Evolutionary conservation across 305 asterid species (phyloP).

Genomic region (Fraxinus greggii): DNA sequence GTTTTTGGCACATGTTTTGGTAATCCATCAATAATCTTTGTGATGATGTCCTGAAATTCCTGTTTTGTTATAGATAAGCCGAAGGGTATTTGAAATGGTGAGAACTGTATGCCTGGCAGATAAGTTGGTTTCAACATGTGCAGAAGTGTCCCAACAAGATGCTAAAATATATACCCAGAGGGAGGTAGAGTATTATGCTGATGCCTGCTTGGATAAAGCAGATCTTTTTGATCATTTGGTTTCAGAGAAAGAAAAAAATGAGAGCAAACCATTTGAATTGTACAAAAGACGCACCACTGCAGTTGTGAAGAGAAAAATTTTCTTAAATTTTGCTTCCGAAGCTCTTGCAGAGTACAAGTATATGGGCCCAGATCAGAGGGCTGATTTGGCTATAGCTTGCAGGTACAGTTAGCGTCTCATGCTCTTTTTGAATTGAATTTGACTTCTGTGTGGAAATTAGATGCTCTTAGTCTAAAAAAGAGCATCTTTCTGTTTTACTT

Average conservation of each 20-base stretch:
- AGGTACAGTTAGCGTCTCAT: conserved; percentile 52
- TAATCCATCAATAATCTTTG: not conserved
- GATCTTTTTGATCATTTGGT: conserved; percentile 24
- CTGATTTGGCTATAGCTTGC: conserved; percentile 87
- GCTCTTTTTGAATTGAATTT: not conserved
- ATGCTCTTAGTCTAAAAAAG: conserved; percentile 1
- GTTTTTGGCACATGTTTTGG: conserved; percentile 6
- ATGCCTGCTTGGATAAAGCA: conserved; percentile 38
- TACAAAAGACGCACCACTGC: conserved; percentile 86
- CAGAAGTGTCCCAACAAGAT: conserved; percentile 26
- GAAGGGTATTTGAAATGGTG: conserved; percentile 31
- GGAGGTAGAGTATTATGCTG: conserved; percentile 37
- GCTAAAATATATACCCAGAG: conserved; percentile 36
- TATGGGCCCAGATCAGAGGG: conserved; percentile 89
- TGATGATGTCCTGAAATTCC: conserved; percentile 16
- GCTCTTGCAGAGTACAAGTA: conserved; percentile 92
- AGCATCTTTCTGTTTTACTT: not conserved
- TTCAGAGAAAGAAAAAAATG: conserved; percentile 41
- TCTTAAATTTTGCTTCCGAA: conserved; percentile 74
- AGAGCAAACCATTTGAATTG: conserved; percentile 65
- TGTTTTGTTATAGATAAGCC: conserved; percentile 62
- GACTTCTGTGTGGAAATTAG: not conserved
- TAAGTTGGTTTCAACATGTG: not conserved
- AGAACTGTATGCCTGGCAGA: conserved; percentile 23
- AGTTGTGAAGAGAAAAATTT: conserved; percentile 59